Percentiles rank a stretch among this genome's conserved stretches.
These are phyloP conservation scores for Eucalyptus albens DNA, from an alignment of 345 rosid species.

Conservation along the genomic window DNA sequence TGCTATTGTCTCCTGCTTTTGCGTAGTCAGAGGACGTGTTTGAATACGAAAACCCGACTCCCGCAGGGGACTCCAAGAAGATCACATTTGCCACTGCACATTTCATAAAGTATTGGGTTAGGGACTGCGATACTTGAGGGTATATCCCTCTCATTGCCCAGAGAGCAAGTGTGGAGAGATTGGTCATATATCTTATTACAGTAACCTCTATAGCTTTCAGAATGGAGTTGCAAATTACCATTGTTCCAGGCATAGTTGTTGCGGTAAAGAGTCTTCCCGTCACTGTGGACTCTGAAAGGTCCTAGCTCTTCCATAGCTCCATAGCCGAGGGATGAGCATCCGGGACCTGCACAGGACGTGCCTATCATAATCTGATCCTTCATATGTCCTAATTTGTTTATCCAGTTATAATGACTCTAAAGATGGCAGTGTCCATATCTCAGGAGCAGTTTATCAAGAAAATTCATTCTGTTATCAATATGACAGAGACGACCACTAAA, in stretches of 20 bases:
- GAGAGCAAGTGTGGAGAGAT: not conserved
- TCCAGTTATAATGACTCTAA: not conserved
- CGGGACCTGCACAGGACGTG: constrained; percentile 20
- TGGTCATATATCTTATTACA: not conserved
- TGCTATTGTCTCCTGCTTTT: constrained; percentile 19
- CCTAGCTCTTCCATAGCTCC: constrained; percentile 50
- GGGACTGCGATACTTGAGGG: not conserved
- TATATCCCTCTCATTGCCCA: not conserved
- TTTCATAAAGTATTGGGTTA: not conserved
- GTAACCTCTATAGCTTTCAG: not conserved
- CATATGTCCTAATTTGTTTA: not conserved
- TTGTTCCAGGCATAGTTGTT: constrained; percentile 31
- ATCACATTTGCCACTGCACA: constrained; percentile 27
- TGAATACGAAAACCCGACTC: constrained; percentile 44
- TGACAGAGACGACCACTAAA: not conserved
- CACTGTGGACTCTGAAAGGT: constrained; percentile 33
- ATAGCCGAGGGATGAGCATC: constrained; percentile 41
- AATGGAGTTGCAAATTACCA: constrained; percentile 5
- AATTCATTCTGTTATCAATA: not conserved
- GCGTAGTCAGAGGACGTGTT: constrained; percentile 23
- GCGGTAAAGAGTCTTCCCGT: constrained; percentile 16
- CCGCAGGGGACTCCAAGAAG: constrained; percentile 42
- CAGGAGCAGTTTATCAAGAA: not conserved
- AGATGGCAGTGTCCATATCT: not conserved
- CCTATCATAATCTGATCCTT: not conserved